These are phyloP conservation scores for Begonia fuchsioides DNA, from an alignment of 306 rosid species.

Conservation along the genomic window DNA sequence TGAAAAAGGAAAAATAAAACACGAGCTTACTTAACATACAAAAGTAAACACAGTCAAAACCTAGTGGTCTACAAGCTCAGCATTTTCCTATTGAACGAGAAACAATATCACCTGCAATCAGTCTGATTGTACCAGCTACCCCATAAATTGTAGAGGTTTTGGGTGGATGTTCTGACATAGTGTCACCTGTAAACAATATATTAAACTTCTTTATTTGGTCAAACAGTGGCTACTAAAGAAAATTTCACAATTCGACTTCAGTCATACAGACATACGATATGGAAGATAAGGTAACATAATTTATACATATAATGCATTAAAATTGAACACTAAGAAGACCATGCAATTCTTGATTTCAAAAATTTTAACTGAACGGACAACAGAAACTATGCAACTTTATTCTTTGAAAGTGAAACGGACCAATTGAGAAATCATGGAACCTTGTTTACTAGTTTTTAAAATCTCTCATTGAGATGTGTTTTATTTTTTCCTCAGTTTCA, in stretches of 20 bases:
- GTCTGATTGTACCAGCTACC: slow-evolving; percentile 70
- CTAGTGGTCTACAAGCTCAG: background rate
- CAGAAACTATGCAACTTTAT: too few species aligned
- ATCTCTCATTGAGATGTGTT: too few species aligned
- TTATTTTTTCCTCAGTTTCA: too few species aligned
- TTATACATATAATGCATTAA: too few species aligned
- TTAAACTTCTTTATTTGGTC: slow-evolving; percentile 2
- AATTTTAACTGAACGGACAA: too few species aligned
- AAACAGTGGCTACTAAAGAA: background rate
- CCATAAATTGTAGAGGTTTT: slow-evolving; percentile 66
- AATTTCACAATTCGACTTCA: background rate
- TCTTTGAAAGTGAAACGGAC: too few species aligned
- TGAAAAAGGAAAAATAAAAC: background rate
- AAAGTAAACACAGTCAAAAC: too few species aligned
- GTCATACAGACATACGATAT: background rate
- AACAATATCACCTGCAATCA: slow-evolving; percentile 48
- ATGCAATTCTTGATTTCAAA: too few species aligned
- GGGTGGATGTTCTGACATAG: slow-evolving; percentile 25
- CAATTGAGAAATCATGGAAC: too few species aligned
- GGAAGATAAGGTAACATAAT: background rate
- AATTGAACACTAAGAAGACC: too few species aligned
- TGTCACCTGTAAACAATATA: slow-evolving; percentile 30
- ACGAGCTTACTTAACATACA: slow-evolving; percentile 36
- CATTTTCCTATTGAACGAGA: too few species aligned
- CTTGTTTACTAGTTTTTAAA: too few species aligned